Evolutionary conservation across 306 rosid genomes (phyloP).

Genomic region (Vicia villosa): DNA sequence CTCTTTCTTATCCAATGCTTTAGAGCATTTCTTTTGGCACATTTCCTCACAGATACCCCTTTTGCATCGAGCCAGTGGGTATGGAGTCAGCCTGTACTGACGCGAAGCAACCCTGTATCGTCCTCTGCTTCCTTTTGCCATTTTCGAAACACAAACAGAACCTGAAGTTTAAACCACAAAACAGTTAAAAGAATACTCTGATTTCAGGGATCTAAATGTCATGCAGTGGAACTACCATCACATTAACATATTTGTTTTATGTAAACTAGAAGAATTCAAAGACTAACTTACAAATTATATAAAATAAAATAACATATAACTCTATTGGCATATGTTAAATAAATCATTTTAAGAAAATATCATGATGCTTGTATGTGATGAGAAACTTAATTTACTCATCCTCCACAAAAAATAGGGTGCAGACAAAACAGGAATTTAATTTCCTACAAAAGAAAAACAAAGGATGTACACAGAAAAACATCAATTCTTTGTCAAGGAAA

Average conservation of each 20-base stretch:
- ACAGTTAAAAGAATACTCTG: conserved; percentile 15
- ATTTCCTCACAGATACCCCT: conserved; percentile 56
- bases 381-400: conserved; percentile 12
- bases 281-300: neutral
- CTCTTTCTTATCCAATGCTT: conserved; percentile 62
- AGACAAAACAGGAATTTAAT: conserved; percentile 8
- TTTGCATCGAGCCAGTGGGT: conserved; percentile 55
- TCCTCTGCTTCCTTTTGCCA: conserved; percentile 95
- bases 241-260: conserved; percentile 11
- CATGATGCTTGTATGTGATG: neutral
- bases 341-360: neutral
- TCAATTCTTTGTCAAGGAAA: too few species aligned
- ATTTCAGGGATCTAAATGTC: neutral
- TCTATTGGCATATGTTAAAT: neutral
- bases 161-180: conserved; percentile 47
- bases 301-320: neutral
- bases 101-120: conserved; percentile 68
- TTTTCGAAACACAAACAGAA: conserved; percentile 40
- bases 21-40: conserved; percentile 71
- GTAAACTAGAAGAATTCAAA: conserved; percentile 3
- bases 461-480: neutral
- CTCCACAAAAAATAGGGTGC: neutral
- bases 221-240: neutral
- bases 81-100: conserved; percentile 68
- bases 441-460: conserved; percentile 3